Evolutionary conservation across 2,329 filamentous ascomycete genomes (phyloP).

Genomic region (Pseudogymnoascus sp.): DNA sequence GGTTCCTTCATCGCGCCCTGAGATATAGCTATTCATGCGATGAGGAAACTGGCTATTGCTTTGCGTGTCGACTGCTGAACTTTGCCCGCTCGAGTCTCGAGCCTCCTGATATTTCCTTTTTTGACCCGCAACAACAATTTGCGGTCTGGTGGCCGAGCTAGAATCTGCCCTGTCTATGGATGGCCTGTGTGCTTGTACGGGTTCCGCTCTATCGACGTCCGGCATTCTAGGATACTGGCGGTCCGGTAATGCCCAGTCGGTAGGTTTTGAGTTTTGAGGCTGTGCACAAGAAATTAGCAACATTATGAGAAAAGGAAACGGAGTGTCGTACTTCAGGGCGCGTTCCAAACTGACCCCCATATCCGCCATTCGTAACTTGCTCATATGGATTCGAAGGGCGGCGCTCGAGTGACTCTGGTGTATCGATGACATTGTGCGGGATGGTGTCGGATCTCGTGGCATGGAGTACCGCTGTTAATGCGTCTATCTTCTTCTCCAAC

Average conservation of each 20-base stretch:
- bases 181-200: neutral
- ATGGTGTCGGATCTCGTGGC: conserved; percentile 21
- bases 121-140: conserved; percentile 29
- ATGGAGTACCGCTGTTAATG: conserved; percentile 33
- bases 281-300: neutral
- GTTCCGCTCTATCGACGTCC: conserved; percentile 20
- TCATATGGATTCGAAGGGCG: conserved; percentile 24
- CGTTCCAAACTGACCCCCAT: conserved; percentile 19
- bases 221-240: conserved; percentile 21
- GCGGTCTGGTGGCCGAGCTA: conserved; percentile 13
- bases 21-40: neutral
- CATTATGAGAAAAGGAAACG: neutral
- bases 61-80: neutral
- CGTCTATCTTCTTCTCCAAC: conserved; percentile 37
- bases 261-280: conserved; percentile 2
- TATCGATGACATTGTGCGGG: neutral
- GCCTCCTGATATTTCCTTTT: conserved; percentile 28
- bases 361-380: conserved; percentile 28
- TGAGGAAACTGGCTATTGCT: neutral
- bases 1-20: neutral
- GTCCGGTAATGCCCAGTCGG: conserved; percentile 20
- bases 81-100: conserved; percentile 13
- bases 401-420: neutral
- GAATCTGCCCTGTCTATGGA: conserved; percentile 2
- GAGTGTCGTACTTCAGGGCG: conserved; percentile 18